Evolutionary conservation across 2,329 filamentous ascomycete species (phyloP).

Genomic region (Xylaria sp.): DNA sequence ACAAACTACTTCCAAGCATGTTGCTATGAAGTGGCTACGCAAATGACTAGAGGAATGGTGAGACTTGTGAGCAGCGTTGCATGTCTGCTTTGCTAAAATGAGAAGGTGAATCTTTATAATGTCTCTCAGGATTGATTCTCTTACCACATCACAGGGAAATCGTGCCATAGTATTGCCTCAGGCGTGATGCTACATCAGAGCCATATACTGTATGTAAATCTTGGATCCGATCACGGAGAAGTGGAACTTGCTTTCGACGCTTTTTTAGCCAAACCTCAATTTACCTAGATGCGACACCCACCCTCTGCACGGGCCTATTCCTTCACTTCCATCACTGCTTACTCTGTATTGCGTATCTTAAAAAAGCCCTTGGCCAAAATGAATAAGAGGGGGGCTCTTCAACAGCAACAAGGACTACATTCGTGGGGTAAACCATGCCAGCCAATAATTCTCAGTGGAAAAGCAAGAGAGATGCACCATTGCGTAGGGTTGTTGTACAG

Average conservation of each 20-base stretch:
- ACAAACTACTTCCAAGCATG: background rate
- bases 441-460: background rate
- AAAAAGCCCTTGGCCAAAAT: background rate
- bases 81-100: background rate
- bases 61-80: background rate
- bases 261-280: background rate
- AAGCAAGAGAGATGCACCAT: background rate
- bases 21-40: background rate
- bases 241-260: background rate
- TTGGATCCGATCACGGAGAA: conserved; percentile 8
- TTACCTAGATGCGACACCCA: background rate
- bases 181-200: background rate
- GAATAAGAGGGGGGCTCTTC: background rate
- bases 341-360: background rate
- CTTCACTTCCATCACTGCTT: background rate
- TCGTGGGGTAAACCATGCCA: background rate
- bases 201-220: background rate
- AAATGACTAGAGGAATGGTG: background rate
- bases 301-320: conserved; percentile 9
- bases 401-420: background rate
- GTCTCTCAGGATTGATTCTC: background rate
- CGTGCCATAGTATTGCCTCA: background rate
- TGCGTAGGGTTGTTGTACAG: background rate
- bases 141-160: background rate
- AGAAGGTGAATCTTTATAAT: background rate